phyloP scores from a whole-genome alignment of 495 filamentous ascomycete species.

The Penicillium subrubescens region DNA sequence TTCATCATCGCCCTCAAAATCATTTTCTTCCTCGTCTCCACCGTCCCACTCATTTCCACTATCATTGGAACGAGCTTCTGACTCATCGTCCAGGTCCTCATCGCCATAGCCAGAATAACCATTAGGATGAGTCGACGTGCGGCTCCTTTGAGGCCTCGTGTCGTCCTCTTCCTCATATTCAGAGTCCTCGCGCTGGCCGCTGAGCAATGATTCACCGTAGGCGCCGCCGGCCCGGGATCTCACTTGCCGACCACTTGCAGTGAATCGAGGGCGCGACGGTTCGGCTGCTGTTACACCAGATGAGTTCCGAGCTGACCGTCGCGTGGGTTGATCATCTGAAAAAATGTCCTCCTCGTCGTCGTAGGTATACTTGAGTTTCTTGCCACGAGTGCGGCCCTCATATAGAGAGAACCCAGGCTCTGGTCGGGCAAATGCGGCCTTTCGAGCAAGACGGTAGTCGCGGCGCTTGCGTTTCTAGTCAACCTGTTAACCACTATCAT shows the following conservation, averaged over 20 bases:
- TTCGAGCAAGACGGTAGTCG: constrained; percentile 84
- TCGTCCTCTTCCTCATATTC: constrained; percentile 38
- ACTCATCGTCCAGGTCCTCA: constrained; percentile 67
- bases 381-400: constrained; percentile 93
- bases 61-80: constrained; percentile 58
- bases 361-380: constrained; percentile 93
- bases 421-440: constrained; percentile 84
- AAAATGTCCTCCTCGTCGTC: constrained; percentile 85
- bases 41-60: constrained; percentile 67
- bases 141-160: constrained; percentile 34
- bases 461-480: constrained; percentile 83
- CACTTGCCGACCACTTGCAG: constrained; percentile 87
- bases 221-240: constrained; percentile 71
- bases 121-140: constrained; percentile 38
- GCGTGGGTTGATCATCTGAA: constrained; percentile 66
- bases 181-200: constrained; percentile 46
- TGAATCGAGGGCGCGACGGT: constrained; percentile 73
- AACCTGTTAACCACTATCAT: constrained; percentile 33
- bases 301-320: constrained; percentile 71
- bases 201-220: constrained; percentile 74
- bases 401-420: constrained; percentile 91
- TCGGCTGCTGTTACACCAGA: constrained; percentile 74
- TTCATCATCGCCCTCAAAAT: constrained; percentile 65
- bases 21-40: constrained; percentile 71
- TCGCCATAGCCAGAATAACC: constrained; percentile 55